These are phyloP conservation scores for Arthrocladium fulminans DNA, from an alignment of 2,329 filamentous ascomycete genomes.

Conservation along the genomic window DNA sequence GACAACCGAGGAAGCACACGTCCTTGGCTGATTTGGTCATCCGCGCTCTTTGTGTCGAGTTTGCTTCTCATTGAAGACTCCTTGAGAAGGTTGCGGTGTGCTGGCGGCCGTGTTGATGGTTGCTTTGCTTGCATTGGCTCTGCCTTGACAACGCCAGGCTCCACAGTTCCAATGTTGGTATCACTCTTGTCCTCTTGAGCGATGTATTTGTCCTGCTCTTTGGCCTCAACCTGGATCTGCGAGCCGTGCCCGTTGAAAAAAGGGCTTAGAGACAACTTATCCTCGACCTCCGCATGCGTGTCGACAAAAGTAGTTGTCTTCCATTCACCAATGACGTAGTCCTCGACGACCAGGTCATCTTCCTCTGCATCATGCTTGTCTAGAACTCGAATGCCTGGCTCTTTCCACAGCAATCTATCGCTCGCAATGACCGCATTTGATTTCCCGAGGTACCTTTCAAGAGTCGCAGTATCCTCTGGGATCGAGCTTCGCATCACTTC, in stretches of 20 bases:
- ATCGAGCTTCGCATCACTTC: not conserved
- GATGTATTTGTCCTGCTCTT: not conserved
- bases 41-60: not conserved
- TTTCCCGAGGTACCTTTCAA: not conserved
- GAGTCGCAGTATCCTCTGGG: not conserved
- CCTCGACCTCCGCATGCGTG: not conserved
- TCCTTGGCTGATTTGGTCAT: not conserved
- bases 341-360: not conserved
- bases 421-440: constrained; percentile 13
- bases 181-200: not conserved
- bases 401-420: constrained; percentile 19
- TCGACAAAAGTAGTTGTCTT: not conserved
- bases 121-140: not conserved
- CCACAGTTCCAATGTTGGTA: not conserved
- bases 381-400: constrained; percentile 16
- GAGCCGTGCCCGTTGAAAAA: not conserved
- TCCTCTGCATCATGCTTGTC: not conserved
- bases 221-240: not conserved
- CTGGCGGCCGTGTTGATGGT: not conserved
- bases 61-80: not conserved
- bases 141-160: not conserved
- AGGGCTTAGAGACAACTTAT: not conserved
- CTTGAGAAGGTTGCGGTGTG: not conserved
- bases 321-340: not conserved
- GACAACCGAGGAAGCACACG: no score